Evolutionary conservation across 345 rosid genomes (phyloP), one percentile per base, ranked within the genome.

Genomic region (Trapa bicornis): DNA sequence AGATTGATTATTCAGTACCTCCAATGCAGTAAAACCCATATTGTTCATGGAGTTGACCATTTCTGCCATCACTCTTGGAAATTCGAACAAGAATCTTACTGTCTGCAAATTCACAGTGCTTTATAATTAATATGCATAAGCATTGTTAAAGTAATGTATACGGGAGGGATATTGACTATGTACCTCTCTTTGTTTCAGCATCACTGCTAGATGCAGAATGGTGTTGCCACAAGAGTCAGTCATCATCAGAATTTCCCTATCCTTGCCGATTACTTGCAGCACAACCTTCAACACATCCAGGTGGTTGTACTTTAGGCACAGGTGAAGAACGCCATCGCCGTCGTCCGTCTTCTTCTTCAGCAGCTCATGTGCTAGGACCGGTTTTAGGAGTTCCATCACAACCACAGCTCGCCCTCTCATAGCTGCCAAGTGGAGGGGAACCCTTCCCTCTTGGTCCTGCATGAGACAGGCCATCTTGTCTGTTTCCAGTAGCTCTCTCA

Each of bases 181-280:
- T 68, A 58, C 71, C 71, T 42, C 33, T 22, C 22, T 68, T n/a
- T 61, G 71, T 36, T 60, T 68, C 33, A 22, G n/a, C 48, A 22
- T 38, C 1, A 37, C 12, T 5, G 65, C 65, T 48, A 68, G 36
- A 17, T 58, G 65, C 50, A 68, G 35, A 11, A 60, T 22, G 2
- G 57, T 60, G 37, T 68, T 42, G 33, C 65, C 43, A 12, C 17
- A 53, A 0, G 41, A 50, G 45, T 68, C 71, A 2, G 36, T 45
- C 50, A 48, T 50, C 5, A 41, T 68, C 39, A 68, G 41, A 32
- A 43, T 8, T 2, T 58, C 48, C 0, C 12, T 41, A 33, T 60
- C 22, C 6, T 13, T 11, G 6, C 4, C n/a, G 3, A 3, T 43
- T 38, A 47, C 37, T 29, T 4, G 57, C 8, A 60, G 4, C 6